A percentile compares a stretch with the other conserved stretches of the same genome.
Evolutionary conservation across 2,329 filamentous ascomycete genomes (phyloP).

Genomic region (Phaeophleospora eucalypticola): DNA sequence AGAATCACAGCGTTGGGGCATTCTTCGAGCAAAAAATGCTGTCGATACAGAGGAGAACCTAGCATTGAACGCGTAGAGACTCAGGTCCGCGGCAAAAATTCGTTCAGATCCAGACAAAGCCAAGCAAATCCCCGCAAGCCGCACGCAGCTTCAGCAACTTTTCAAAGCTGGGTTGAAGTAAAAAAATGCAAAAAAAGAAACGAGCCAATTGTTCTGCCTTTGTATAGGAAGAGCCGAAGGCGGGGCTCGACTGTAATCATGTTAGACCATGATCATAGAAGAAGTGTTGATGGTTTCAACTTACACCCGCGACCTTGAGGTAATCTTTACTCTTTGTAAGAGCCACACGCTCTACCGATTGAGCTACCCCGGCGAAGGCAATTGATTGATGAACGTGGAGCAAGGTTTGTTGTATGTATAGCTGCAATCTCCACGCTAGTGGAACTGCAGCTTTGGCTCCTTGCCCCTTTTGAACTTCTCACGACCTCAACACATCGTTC

Average conservation of each 20-base stretch:
- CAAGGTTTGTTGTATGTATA: background rate
- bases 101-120: background rate
- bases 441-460: too few relatives aligned
- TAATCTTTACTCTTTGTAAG: slow-evolving; percentile 35
- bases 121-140: background rate
- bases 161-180: background rate
- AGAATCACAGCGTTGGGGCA: too few relatives aligned
- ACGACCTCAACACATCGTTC: too few relatives aligned
- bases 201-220: slow-evolving; percentile 1
- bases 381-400: background rate
- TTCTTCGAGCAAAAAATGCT: too few relatives aligned
- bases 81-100: too few relatives aligned
- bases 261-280: background rate
- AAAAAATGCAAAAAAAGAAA: background rate
- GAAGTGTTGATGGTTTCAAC: background rate
- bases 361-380: slow-evolving; percentile 44
- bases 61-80: too few relatives aligned
- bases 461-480: too few relatives aligned
- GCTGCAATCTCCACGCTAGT: too few relatives aligned
- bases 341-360: slow-evolving; percentile 53
- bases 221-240: slow-evolving; percentile 27
- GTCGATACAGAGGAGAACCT: too few relatives aligned
- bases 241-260: slow-evolving; percentile 14
- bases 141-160: background rate
- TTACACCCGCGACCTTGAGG: slow-evolving; percentile 26